Percentiles rank a stretch among this genome's conserved stretches.
Conservation (phyloP, 805 yeast species). For the Yarrowia deformans region DNA sequence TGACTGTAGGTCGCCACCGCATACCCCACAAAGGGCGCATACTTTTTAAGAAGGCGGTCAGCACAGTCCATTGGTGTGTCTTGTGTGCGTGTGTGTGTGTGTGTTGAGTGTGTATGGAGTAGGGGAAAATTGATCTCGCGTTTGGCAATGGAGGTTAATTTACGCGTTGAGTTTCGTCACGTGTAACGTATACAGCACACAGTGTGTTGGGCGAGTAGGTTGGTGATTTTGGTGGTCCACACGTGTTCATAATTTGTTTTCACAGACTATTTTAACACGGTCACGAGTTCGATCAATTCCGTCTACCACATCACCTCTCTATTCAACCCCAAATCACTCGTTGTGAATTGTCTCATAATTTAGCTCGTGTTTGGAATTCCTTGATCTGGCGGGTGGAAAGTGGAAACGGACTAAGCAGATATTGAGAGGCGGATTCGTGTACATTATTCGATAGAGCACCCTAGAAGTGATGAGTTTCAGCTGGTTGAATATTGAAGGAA, state of each 20-base stretch:
- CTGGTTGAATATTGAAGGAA: too few species aligned
- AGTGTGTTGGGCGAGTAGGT: too few species aligned
- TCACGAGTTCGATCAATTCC: too few species aligned
- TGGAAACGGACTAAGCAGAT: too few species aligned
- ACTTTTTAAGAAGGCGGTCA: slow-evolving; percentile 18
- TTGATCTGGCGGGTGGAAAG: background rate
- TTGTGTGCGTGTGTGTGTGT: background rate
- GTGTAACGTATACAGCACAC: background rate
- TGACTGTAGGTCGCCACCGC: slow-evolving; percentile 25
- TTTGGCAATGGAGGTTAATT: slow-evolving; percentile 1
- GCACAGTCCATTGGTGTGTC: slow-evolving; percentile 17
- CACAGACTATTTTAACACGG: too few species aligned
- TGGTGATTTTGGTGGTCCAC: background rate
- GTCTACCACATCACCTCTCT: too few species aligned
- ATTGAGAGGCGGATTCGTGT: too few species aligned
- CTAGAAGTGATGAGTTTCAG: too few species aligned
- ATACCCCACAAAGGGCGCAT: slow-evolving; percentile 31
- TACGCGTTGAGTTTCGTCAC: slow-evolving; percentile 29
- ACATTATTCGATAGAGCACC: too few species aligned
- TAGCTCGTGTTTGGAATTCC: background rate
- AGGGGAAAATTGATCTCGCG: slow-evolving; percentile 35
- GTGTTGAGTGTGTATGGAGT: background rate
- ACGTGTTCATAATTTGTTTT: too few species aligned
- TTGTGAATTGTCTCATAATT: background rate
- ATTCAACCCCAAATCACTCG: too few species aligned